Evolutionary conservation across 1,284 basidiomycete genomes (phyloP), one percentile per base, ranked within the genome.

Genomic region (Apiotrichum gracile): DNA sequence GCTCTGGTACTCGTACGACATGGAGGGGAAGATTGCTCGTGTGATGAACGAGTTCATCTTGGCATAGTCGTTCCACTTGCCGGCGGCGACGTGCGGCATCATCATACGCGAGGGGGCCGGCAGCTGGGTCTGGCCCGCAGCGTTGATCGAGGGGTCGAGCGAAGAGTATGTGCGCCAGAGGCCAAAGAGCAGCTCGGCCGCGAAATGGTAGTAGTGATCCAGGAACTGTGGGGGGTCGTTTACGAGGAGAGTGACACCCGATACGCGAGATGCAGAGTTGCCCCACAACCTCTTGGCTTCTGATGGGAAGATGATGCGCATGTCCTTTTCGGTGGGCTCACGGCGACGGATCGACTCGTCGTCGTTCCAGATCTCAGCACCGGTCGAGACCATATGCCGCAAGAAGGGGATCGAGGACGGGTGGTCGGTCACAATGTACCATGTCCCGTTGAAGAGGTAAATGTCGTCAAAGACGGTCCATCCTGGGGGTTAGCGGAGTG

Each of bases 81-180:
- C 80, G 6, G 82, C 82, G 52, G 85, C 82, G 19, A 86, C 74
- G 60, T 85, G 84, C 38, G 83, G 79, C 73, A 91, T 89, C 61
- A 90, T 75, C 61, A 91, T 76, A 9, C 86, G 84, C 1, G 84
- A 80, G 0, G 86, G 82, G 1, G 85, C 78, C 0, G 87, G 86
- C 21, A 93, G 83, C 52, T 70, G 66, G 1, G 78, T 76, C 2
- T 80, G 79, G 21, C 88, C 88, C 35, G 79, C 75, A 0, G 80
- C 61, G 12, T 83, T 73, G 57, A 91, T 88, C 24, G 75, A 76
- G 1, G 81, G 80, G 70, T 91, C 88, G 17, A 91, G 78, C 1
- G 86, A 84, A 31, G 88, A 82, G 67, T 91, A 92, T 0, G 88
- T 84, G 22, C 88, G 81, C 89, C 89, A 92, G 61, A 91, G 81